phyloP scores from a whole-genome alignment of 192 early-diverging fungal genomes.

The Coemansia sp. region DNA sequence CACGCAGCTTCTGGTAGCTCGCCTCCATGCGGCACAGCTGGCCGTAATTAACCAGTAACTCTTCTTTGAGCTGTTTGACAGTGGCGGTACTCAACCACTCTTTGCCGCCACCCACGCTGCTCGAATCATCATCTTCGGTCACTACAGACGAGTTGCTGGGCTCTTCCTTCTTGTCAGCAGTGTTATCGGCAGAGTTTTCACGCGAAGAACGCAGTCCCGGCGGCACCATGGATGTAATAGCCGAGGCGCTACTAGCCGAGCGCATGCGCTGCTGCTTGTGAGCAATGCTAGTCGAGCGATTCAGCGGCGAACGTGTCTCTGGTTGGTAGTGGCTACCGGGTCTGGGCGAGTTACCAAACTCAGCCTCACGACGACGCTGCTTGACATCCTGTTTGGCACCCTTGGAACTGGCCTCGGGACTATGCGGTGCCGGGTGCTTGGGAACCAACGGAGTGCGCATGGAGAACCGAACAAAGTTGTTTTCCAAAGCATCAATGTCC shows the following conservation, averaged over 20 bases:
- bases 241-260: slow-evolving; percentile 29
- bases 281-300: slow-evolving; percentile 3
- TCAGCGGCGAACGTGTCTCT: slow-evolving; percentile 1
- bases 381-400: not conserved
- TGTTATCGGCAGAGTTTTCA: slow-evolving; percentile 1
- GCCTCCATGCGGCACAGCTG: slow-evolving; percentile 48
- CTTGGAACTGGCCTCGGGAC: not conserved
- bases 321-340: not conserved
- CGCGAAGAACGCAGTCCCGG: slow-evolving; percentile 43
- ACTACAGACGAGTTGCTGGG: not conserved
- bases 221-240: slow-evolving; percentile 29
- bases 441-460: slow-evolving; percentile 20
- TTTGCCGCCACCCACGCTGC: slow-evolving; percentile 9
- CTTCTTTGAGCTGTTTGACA: slow-evolving; percentile 38
- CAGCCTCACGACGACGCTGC: not conserved
- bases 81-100: slow-evolving; percentile 38
- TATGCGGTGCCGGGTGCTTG: not conserved
- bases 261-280: slow-evolving; percentile 15
- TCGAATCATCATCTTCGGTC: not conserved
- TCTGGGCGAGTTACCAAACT: not conserved
- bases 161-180: not conserved
- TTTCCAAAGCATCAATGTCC: slow-evolving; percentile 37
- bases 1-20: slow-evolving; percentile 47
- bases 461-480: slow-evolving; percentile 44
- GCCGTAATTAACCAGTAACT: slow-evolving; percentile 46